Evolutionary conservation across 192 early-diverging fungal species (phyloP).

Genomic region (Phycomyces blakesleeanus): DNA sequence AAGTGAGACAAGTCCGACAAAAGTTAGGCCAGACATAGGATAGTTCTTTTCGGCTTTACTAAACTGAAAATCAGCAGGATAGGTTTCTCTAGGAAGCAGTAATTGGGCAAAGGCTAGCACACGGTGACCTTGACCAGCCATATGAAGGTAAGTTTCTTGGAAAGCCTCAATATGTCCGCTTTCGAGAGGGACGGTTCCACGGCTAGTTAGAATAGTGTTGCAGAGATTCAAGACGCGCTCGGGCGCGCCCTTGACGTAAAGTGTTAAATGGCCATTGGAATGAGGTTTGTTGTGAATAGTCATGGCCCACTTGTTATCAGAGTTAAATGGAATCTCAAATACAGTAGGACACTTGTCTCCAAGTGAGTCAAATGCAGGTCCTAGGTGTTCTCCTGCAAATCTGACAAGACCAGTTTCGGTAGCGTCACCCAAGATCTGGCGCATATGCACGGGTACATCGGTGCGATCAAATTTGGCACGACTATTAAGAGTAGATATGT

Average conservation of each 20-base stretch:
- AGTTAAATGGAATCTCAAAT: conserved; percentile 95
- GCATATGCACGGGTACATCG: conserved; percentile 79
- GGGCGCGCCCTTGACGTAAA: conserved; percentile 94
- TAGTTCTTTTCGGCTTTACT: conserved; percentile 73
- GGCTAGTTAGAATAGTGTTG: conserved; percentile 62
- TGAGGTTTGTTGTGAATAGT: conserved; percentile 81
- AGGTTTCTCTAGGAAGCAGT: conserved; percentile 60
- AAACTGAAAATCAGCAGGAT: conserved; percentile 73
- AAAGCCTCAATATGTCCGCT: conserved; percentile 62
- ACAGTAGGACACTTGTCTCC: conserved; percentile 73
- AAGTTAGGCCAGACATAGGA: conserved; percentile 58
- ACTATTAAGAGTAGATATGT: conserved; percentile 79
- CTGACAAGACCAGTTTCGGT: conserved; percentile 90
- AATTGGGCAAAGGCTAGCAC: conserved; percentile 90
- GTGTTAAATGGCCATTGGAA: conserved; percentile 60
- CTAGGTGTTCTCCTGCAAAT: conserved; percentile 69
- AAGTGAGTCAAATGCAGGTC: conserved; percentile 68
- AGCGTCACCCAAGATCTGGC: conserved; percentile 87
- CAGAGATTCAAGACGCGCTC: conserved; percentile 88
- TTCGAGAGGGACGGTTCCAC: conserved; percentile 58
- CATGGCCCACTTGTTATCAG: conserved; percentile 93
- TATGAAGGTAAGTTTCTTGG: conserved; percentile 77
- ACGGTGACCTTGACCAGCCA: conserved; percentile 92
- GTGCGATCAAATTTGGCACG: conserved; percentile 88
- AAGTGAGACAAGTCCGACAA: conserved; percentile 87